Base-by-base conservation (phyloP, 1,139 yeast genomes). In the Pichia sp. region DNA sequence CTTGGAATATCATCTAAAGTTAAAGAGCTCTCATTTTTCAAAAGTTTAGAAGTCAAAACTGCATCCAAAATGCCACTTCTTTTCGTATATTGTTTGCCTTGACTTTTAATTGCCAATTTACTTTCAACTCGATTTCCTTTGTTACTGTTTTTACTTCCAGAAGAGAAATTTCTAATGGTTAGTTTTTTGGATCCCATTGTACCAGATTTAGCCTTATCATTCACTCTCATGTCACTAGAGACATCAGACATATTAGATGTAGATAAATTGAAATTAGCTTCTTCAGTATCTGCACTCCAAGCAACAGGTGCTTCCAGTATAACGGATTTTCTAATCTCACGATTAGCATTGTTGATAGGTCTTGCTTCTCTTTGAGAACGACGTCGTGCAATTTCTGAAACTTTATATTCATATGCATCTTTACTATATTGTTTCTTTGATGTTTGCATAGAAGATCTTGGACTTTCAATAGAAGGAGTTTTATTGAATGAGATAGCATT, bases 1-100 rank as follows among this genome's bases (percentile, higher is more conserved):
- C 97, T 72, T 6, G 97, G 96, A 52, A 91, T 91, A 63, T 91
- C 99, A 61, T 91, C 98, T 54, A 91, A 71, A 0, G 96, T 89
- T 43, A 91, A 72, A 1, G 94, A 81, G 52, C 84, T 84, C 52
- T 89, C 95, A 56, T 79, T 84, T 55, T 82, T 78, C 45, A 85
- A 69, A 39, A 83, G 64, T 50, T 79, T 84, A 1, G 88, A 78
- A 0, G 89, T 80, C n/a, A 44, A 21, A 7, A 40, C 34, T 3
- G 49, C 51, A 37, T 48, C 39, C 11, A 31, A 12, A 23, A 38
- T 28, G 12, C 31, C 24, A 4, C 20, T 30, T 25, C 12, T 34
- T 14, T 23, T 17, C 14, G 17, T 22, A 21, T 2, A 4, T 18
- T 30, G 24, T 8, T 30, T 18, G 12, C 21, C 25, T 20, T 15